These are phyloP conservation scores for Termitomyces sp. DNA, from an alignment of 768 basidiomycete species.

Conservation along the genomic window DNA sequence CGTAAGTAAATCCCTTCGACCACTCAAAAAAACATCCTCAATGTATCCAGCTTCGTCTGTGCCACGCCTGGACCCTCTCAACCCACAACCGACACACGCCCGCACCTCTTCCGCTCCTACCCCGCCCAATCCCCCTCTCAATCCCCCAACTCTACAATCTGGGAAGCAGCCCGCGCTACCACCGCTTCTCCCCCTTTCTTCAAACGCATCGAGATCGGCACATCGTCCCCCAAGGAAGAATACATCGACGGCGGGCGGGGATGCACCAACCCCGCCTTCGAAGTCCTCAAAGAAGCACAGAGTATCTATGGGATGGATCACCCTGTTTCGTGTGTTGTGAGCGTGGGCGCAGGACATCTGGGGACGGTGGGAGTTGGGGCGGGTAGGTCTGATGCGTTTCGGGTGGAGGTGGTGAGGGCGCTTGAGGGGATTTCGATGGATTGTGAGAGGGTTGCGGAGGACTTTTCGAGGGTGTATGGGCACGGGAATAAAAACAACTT, in stretches of 20 bases:
- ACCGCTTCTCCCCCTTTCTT: conserved; percentile 26
- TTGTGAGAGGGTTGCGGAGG: conserved; percentile 7
- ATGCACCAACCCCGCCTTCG: conserved; percentile 14
- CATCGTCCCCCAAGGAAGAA: not conserved
- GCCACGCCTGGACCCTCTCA: conserved; percentile 1
- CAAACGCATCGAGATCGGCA: conserved; percentile 17
- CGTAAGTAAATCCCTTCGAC: not conserved
- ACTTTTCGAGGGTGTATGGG: not conserved
- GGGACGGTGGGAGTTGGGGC: not conserved
- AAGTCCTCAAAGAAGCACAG: conserved; percentile 4
- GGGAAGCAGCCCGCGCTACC: conserved; percentile 29
- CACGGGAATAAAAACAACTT: too few relatives aligned
- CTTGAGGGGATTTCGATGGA: conserved; percentile 7
- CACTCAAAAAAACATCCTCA: too few relatives aligned
- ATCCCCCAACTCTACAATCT: conserved; percentile 20
- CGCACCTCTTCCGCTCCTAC: conserved; percentile 16
- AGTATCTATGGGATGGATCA: not conserved
- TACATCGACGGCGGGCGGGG: conserved; percentile 17
- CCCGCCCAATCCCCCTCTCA: not conserved
- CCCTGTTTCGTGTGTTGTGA: conserved; percentile 8
- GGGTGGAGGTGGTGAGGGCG: not conserved
- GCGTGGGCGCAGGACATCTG: conserved; percentile 11
- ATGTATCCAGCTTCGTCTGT: not conserved
- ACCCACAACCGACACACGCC: not conserved
- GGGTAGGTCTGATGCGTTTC: not conserved